phyloP scores from a whole-genome alignment of 768 basidiomycete species.

The Tricholoma hemisulphureum region DNA sequence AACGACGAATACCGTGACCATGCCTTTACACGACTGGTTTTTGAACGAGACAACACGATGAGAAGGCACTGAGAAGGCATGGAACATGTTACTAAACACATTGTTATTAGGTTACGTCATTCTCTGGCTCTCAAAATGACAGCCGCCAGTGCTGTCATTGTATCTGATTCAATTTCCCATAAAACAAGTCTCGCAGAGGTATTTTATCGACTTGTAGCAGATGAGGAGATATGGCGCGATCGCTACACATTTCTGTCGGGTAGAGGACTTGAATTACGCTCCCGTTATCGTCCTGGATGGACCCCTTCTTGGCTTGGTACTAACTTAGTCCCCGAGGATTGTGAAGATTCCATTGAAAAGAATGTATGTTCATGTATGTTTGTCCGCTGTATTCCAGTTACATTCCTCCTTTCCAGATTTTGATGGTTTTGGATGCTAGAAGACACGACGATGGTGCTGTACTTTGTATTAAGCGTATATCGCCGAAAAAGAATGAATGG shows the following conservation, averaged over 20 bases:
- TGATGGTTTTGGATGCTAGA: constrained; percentile 10
- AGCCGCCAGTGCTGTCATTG: too few species aligned
- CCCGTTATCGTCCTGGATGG: constrained; percentile 31
- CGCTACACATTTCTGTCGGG: constrained; percentile 22
- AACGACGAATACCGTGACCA: too few species aligned
- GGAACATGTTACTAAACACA: too few species aligned
- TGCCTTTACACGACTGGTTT: too few species aligned
- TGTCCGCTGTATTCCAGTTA: not conserved
- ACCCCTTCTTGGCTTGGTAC: constrained; percentile 26
- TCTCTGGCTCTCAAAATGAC: too few species aligned
- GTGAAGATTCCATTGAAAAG: constrained; percentile 2
- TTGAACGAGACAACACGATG: too few species aligned
- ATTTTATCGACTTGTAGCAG: not conserved
- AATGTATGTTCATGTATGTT: not conserved
- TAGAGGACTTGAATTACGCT: constrained; percentile 26
- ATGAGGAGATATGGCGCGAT: constrained; percentile 17
- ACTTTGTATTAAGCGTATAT: constrained; percentile 13
- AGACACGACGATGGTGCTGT: not conserved
- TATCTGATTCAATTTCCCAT: too few species aligned
- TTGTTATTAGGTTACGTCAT: too few species aligned
- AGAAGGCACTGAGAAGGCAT: too few species aligned
- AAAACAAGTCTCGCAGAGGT: too few species aligned
- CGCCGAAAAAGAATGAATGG: not conserved
- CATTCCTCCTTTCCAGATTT: not conserved
- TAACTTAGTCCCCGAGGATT: constrained; percentile 5